Conservation (phyloP, 2,329 filamentous ascomycete species). For the Aspergillus fumigatus region DNA sequence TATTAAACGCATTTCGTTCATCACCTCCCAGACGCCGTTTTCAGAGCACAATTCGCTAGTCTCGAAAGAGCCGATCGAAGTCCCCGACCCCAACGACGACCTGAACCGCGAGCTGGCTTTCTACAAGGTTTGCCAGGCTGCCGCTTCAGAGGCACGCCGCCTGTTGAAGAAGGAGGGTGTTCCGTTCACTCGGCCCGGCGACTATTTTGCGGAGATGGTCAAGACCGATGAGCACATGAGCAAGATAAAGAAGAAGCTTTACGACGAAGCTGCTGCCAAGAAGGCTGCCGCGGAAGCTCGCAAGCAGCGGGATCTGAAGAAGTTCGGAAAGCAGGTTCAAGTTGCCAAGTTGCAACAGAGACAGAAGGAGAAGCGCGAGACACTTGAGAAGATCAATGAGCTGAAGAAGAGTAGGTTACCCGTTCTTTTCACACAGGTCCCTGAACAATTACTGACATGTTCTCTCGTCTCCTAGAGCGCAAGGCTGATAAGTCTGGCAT, state of each 20-base stretch:
- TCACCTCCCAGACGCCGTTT: constrained; percentile 67
- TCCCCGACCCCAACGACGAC: constrained; percentile 85
- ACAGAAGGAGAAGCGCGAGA: constrained; percentile 85
- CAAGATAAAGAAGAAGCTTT: constrained; percentile 86
- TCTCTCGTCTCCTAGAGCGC: constrained; percentile 61
- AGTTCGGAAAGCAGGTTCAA: constrained; percentile 98
- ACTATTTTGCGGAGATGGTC: constrained; percentile 99
- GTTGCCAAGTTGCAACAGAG: constrained; percentile 93
- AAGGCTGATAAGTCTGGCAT: constrained; percentile 61
- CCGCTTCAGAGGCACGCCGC: constrained; percentile 67
- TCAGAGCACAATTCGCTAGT: constrained; percentile 75
- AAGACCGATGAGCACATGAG: constrained; percentile 99
- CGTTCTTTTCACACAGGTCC: neutral
- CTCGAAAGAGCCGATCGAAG: constrained; percentile 63
- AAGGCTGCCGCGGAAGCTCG: constrained; percentile 88
- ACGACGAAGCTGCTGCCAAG: constrained; percentile 87
- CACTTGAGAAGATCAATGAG: constrained; percentile 89
- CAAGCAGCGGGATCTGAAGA: constrained; percentile 92
- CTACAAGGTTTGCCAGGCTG: constrained; percentile 81
- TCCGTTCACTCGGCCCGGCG: constrained; percentile 79
- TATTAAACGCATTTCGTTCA: constrained; percentile 60
- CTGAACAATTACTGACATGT: constrained; percentile 18
- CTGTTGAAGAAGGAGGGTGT: constrained; percentile 76
- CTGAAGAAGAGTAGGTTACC: constrained; percentile 85
- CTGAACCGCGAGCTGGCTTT: constrained; percentile 88